Percentiles rank a stretch among this genome's conserved stretches.
Conservation (phyloP, 2,329 filamentous ascomycete genomes). For the Cordyceps militaris region DNA sequence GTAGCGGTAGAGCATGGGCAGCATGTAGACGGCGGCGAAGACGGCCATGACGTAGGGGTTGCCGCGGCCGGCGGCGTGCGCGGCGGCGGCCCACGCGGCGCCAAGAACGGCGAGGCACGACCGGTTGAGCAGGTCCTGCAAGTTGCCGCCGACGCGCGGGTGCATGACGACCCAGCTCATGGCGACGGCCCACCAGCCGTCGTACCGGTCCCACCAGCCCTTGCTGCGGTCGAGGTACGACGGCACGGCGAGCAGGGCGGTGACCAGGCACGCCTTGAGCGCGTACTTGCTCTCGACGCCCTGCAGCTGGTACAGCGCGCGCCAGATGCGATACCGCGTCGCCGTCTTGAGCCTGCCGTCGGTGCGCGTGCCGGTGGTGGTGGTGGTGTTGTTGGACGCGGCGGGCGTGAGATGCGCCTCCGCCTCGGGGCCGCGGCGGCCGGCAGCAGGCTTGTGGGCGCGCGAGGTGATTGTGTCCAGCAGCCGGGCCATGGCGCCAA, state of each 20-base stretch:
- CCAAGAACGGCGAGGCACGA: constrained; percentile 43
- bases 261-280: constrained; percentile 47
- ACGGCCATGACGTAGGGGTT: constrained; percentile 49
- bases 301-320: constrained; percentile 43
- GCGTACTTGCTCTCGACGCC: constrained; percentile 53
- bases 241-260: constrained; percentile 44
- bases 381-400: constrained; percentile 12
- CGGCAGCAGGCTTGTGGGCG: constrained; percentile 26
- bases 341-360: constrained; percentile 18
- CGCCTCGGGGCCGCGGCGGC: neutral
- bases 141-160: constrained; percentile 46
- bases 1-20: constrained; percentile 53
- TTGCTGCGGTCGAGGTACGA: constrained; percentile 40
- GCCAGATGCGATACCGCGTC: constrained; percentile 40
- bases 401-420: neutral
- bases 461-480: constrained; percentile 36
- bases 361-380: neutral
- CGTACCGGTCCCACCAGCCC: constrained; percentile 48
- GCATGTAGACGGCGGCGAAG: constrained; percentile 49
- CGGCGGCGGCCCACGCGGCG: constrained; percentile 47
- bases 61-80: constrained; percentile 42
- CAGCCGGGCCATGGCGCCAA: constrained; percentile 36
- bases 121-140: constrained; percentile 49
- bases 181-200: constrained; percentile 52
- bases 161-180: constrained; percentile 49